Evolutionary conservation across 2,329 filamentous ascomycete species (phyloP).

Genomic region (Ascochyta clinopodiicola): DNA sequence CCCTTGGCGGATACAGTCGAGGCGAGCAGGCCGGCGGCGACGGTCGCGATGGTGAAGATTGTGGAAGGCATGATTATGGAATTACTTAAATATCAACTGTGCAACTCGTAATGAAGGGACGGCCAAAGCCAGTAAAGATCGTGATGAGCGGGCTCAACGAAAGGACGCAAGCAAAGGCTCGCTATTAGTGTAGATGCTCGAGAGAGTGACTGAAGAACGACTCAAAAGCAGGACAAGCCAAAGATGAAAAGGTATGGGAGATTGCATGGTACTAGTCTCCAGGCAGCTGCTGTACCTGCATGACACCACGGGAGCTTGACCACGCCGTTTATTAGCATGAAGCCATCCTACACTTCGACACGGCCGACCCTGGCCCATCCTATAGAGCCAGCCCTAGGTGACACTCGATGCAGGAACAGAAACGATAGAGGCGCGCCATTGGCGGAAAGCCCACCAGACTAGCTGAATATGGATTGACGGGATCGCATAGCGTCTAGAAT

Average conservation of each 20-base stretch:
- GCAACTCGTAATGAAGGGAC: constrained; percentile 47
- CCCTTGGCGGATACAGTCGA: constrained; percentile 50
- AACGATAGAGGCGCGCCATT: constrained; percentile 19
- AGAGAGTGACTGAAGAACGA: constrained; percentile 39
- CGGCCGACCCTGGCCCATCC: constrained; percentile 17
- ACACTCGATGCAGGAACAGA: constrained; percentile 32
- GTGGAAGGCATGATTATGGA: constrained; percentile 48
- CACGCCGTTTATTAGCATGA: constrained; percentile 32
- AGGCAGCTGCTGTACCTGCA: constrained; percentile 36
- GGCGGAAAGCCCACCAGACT: constrained; percentile 17
- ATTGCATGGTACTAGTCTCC: constrained; percentile 33
- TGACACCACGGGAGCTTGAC: constrained; percentile 25
- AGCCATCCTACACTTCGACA: constrained; percentile 28
- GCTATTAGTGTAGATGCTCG: constrained; percentile 41
- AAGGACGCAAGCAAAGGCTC: constrained; percentile 61
- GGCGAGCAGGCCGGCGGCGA: constrained; percentile 44
- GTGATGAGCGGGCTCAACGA: constrained; percentile 55
- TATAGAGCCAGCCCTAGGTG: constrained; percentile 11
- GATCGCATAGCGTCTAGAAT: constrained; percentile 23
- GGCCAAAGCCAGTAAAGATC: constrained; percentile 49
- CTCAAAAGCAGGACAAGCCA: constrained; percentile 27
- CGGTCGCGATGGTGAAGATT: constrained; percentile 38
- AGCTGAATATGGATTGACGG: constrained; percentile 24
- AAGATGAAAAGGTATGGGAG: constrained; percentile 36
- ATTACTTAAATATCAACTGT: constrained; percentile 30